Evolutionary conservation across 1,139 yeast species (phyloP).

Genomic region (Sugiyamaella grinbergsii): DNA sequence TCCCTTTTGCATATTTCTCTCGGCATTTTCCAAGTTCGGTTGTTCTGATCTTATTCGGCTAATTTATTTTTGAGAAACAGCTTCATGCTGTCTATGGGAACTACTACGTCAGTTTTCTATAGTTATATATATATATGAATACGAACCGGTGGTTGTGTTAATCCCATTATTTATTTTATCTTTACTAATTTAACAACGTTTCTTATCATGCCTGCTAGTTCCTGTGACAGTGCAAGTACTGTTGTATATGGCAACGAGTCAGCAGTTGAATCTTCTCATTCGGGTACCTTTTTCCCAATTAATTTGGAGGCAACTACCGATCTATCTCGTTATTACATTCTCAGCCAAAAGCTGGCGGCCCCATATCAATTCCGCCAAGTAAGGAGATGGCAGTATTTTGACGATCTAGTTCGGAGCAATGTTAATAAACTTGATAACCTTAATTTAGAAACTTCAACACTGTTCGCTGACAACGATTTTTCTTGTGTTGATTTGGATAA

Average conservation of each 20-base stretch:
- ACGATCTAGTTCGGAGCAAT: conserved; percentile 16
- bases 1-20: background rate
- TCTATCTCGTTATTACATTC: conserved; percentile 14
- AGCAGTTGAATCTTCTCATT: background rate
- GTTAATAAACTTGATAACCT: conserved; percentile 4
- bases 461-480: conserved; percentile 6
- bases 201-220: background rate
- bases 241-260: background rate
- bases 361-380: conserved; percentile 22
- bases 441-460: conserved; percentile 3
- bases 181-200: background rate
- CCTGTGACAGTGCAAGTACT: conserved; percentile 6
- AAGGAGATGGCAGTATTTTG: conserved; percentile 28
- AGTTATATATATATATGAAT: conserved; percentile 4
- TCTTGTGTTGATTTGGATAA: conserved; percentile 15
- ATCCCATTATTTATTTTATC: background rate
- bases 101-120: background rate
- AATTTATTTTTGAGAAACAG: background rate
- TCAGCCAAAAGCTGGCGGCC: conserved; percentile 13
- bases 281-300: conserved; percentile 14
- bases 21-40: background rate
- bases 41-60: background rate
- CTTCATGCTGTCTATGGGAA: conserved; percentile 1
- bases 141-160: too few relatives aligned
- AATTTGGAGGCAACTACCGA: conserved; percentile 14